These are phyloP conservation scores for Leptodermis oblonga DNA, from an alignment of 257 asterid species.

Conservation along the genomic window DNA sequence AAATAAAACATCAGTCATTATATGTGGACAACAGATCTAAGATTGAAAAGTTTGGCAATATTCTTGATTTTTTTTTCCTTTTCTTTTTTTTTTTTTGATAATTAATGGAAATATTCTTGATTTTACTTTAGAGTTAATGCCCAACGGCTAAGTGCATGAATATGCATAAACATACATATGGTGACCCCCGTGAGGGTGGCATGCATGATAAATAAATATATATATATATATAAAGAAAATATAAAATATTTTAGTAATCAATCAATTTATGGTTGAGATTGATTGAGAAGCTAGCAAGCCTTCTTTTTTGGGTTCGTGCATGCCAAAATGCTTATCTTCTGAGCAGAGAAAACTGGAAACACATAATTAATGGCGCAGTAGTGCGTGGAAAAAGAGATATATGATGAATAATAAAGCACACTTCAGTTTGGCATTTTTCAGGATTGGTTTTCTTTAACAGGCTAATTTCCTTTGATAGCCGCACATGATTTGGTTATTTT, in stretches of 20 bases:
- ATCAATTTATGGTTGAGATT: slow-evolving; percentile 3
- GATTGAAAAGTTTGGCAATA: too few relatives aligned
- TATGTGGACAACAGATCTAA: too few relatives aligned
- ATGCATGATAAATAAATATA: neutral
- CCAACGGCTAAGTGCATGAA: slow-evolving; percentile 9
- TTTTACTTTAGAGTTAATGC: too few relatives aligned
- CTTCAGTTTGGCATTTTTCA: neutral
- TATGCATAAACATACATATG: neutral
- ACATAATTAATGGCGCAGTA: too few relatives aligned
- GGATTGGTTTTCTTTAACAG: slow-evolving; percentile 2
- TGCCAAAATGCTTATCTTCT: slow-evolving; percentile 23
- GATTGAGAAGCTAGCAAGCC: slow-evolving; percentile 18
- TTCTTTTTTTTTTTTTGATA: too few relatives aligned
- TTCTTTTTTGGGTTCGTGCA: neutral
- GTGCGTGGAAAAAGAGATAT: too few relatives aligned
- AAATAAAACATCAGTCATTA: too few relatives aligned
- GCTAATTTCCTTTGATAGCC: slow-evolving; percentile 3
- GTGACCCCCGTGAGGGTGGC: neutral
- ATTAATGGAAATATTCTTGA: too few relatives aligned
- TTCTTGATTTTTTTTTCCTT: too few relatives aligned
- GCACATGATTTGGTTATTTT: slow-evolving; percentile 25
- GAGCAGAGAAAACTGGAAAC: slow-evolving; percentile 20
- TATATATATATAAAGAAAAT: too few relatives aligned
- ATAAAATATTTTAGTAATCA: neutral
- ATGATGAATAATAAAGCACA: slow-evolving; percentile 11